Conservation (phyloP, 2,329 filamentous ascomycete species). For the Xylaria sp. region DNA sequence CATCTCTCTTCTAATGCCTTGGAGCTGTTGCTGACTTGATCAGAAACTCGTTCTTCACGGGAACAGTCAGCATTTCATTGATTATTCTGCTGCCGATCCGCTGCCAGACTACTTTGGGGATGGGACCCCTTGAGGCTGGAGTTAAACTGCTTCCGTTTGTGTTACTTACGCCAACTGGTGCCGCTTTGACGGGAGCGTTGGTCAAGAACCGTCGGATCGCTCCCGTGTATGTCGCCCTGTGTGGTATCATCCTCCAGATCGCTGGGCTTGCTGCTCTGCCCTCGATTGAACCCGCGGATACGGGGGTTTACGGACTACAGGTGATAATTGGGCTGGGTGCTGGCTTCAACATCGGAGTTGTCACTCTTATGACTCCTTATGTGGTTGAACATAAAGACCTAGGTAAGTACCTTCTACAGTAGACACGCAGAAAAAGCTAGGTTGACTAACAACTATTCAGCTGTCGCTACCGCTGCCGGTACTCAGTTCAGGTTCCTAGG, state of each 20-base stretch:
- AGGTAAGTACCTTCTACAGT: constrained; percentile 16
- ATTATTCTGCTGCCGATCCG: constrained; percentile 27
- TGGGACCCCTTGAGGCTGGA: constrained; percentile 24
- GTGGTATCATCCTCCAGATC: constrained; percentile 20
- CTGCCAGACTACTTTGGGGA: constrained; percentile 26
- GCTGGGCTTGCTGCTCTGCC: constrained; percentile 21
- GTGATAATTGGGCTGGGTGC: constrained; percentile 23
- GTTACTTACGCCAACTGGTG: constrained; percentile 16
- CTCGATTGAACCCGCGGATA: constrained; percentile 1
- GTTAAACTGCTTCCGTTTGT: constrained; percentile 24
- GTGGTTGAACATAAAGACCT: constrained; percentile 27
- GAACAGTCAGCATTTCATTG: constrained; percentile 24
- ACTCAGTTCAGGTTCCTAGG: constrained; percentile 31
- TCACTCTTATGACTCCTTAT: constrained; percentile 25
- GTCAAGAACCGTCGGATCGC: constrained; percentile 20
- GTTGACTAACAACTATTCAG: constrained; percentile 5
- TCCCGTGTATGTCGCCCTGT: constrained; percentile 20
- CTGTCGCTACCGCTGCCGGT: constrained; percentile 25
- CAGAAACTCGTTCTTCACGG: constrained; percentile 28
- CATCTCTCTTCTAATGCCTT: background rate
- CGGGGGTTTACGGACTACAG: constrained; percentile 23
- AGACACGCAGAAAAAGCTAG: background rate
- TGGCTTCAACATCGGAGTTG: constrained; percentile 24
- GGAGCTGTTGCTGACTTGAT: background rate
- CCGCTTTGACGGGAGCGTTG: constrained; percentile 9